Evolutionary conservation across 352 stramenopile species (phyloP).

Genomic region (Phytophthora uliginosa): DNA sequence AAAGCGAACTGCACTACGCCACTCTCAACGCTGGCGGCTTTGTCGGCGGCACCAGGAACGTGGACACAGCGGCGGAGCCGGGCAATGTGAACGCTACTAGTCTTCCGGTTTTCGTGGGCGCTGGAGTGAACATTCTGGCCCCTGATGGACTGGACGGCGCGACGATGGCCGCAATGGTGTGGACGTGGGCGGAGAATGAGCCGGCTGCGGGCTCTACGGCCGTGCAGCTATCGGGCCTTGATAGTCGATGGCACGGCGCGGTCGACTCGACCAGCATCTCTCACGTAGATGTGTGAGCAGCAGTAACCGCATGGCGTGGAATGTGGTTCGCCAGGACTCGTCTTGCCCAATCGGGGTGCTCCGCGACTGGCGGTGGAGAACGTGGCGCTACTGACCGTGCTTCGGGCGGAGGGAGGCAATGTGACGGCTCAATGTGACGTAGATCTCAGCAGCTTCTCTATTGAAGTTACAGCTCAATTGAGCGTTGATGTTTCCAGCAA

Average conservation of each 20-base stretch:
- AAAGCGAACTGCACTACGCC: slow-evolving; percentile 59
- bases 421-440: slow-evolving; percentile 51
- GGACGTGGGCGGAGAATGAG: slow-evolving; percentile 62
- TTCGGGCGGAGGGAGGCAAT: slow-evolving; percentile 33
- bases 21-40: slow-evolving; percentile 47
- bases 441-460: slow-evolving; percentile 51
- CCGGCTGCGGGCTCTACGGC: slow-evolving; percentile 34
- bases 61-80: slow-evolving; percentile 24
- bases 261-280: slow-evolving; percentile 38
- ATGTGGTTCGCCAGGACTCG: slow-evolving; percentile 18
- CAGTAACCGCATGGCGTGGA: slow-evolving; percentile 48
- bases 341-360: slow-evolving; percentile 12
- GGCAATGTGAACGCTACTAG: slow-evolving; percentile 38
- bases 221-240: slow-evolving; percentile 46
- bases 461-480: slow-evolving; percentile 3
- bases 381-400: slow-evolving; percentile 37
- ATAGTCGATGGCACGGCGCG: slow-evolving; percentile 64
- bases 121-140: slow-evolving; percentile 64
- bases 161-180: slow-evolving; percentile 35
- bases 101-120: slow-evolving; percentile 51
- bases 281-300: slow-evolving; percentile 57
- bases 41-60: slow-evolving; percentile 13
- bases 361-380: slow-evolving; percentile 64
- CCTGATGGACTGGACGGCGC: slow-evolving; percentile 53
- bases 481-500: background rate